Conservation (phyloP, 768 basidiomycete genomes). For the Tylopilus intermedius region DNA sequence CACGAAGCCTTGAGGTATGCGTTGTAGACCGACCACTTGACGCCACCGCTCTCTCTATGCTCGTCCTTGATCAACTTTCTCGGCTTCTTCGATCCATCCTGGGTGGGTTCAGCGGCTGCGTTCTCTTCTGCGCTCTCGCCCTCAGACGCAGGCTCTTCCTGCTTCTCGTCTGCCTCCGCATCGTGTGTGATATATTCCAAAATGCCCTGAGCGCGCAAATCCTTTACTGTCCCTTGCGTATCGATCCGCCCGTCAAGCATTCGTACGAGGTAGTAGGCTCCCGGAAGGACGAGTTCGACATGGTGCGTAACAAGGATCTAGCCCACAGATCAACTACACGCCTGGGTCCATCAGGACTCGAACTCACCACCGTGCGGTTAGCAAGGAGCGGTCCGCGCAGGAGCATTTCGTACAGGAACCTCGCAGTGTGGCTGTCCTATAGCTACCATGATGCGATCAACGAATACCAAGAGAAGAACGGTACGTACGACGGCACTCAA, state of each 20-base stretch:
- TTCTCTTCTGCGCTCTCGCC: slow-evolving; percentile 12
- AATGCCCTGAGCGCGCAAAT: slow-evolving; percentile 56
- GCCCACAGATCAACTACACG: neutral
- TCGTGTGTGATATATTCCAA: slow-evolving; percentile 58
- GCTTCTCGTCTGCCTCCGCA: slow-evolving; percentile 43
- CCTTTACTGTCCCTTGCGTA: slow-evolving; percentile 62
- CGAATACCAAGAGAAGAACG: neutral
- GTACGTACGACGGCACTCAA: slow-evolving; percentile 71
- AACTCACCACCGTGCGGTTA: slow-evolving; percentile 62
- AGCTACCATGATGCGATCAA: neutral
- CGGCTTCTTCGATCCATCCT: slow-evolving; percentile 47
- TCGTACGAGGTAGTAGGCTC: slow-evolving; percentile 65
- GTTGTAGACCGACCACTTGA: slow-evolving; percentile 71
- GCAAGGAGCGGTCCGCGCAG: slow-evolving; percentile 61
- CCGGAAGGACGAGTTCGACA: slow-evolving; percentile 75
- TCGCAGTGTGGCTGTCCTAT: slow-evolving; percentile 66
- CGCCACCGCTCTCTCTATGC: slow-evolving; percentile 72
- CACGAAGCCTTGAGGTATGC: slow-evolving; percentile 70
- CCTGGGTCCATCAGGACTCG: neutral
- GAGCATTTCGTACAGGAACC: slow-evolving; percentile 58
- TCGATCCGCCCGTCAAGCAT: slow-evolving; percentile 82
- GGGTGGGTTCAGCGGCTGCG: neutral
- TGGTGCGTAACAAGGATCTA: slow-evolving; percentile 78
- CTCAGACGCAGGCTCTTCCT: slow-evolving; percentile 35
- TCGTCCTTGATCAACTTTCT: slow-evolving; percentile 78